A percentile compares a stretch with the other conserved stretches of the same genome.
phyloP scores from a whole-genome alignment of 345 rosid genomes.

The Cardamine occulta region DNA sequence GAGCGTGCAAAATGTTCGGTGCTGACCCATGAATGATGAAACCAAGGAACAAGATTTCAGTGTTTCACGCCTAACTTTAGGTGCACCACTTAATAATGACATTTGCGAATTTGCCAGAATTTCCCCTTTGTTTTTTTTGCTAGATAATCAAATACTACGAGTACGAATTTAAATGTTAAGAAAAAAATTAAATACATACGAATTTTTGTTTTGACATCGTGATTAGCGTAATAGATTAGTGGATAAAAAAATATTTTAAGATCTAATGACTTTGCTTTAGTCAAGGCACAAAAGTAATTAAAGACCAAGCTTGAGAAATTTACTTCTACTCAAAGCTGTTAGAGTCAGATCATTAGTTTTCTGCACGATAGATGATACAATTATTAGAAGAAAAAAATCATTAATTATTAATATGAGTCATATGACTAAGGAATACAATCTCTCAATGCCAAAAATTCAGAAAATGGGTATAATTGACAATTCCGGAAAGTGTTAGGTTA shows the following conservation, averaged over 20 bases:
- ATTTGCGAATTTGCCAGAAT: neutral
- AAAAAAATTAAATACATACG: neutral
- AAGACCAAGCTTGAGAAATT: slow-evolving; percentile 14
- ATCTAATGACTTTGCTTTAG: slow-evolving; percentile 29
- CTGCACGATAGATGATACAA: neutral
- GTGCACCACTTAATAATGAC: slow-evolving; percentile 11
- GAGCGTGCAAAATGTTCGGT: slow-evolving; percentile 32
- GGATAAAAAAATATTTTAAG: neutral
- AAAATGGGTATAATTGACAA: neutral
- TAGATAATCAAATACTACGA: slow-evolving; percentile 15
- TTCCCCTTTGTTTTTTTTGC: neutral
- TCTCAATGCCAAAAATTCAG: neutral
- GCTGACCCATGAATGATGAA: slow-evolving; percentile 15
- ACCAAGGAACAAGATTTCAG: neutral
- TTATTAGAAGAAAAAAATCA: neutral
- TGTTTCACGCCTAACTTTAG: slow-evolving; percentile 32
- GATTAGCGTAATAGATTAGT: neutral
- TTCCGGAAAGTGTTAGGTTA: neutral
- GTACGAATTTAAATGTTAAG: neutral
- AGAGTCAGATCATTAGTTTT: neutral
- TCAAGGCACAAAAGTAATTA: slow-evolving; percentile 23
- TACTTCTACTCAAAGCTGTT: slow-evolving; percentile 13
- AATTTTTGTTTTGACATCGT: neutral
- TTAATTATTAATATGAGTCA: too few relatives aligned
- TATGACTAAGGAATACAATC: neutral